Conservation (phyloP, 140 eudicot genomes). For the Flaveria floridana region DNA sequence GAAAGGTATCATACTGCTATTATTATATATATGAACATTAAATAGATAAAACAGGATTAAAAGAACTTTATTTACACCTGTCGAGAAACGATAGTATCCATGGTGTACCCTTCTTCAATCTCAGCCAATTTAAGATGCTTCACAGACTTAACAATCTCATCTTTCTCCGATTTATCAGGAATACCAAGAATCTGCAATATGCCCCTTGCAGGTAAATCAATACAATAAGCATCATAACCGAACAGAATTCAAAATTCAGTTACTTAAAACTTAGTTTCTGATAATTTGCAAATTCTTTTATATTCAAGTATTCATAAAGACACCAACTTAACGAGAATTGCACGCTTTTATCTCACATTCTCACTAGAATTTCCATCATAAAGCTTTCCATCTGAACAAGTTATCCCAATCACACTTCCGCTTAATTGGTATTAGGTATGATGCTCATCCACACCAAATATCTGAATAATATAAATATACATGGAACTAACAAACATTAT, state of each 20-base stretch:
- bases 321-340: neutral
- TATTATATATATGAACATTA: no score
- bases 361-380: no score
- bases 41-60: neutral
- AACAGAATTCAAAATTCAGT: neutral
- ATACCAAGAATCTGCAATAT: conserved; percentile 79
- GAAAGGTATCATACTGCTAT: conserved; percentile 11
- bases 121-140: conserved; percentile 76
- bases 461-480: neutral
- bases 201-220: conserved; percentile 18
- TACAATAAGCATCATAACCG: conserved; percentile 2
- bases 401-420: conserved; percentile 17
- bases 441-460: neutral
- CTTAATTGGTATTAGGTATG: neutral
- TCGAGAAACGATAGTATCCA: conserved; percentile 72
- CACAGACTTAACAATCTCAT: conserved; percentile 87
- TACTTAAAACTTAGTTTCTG: neutral
- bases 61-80: conserved; percentile 46
- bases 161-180: conserved; percentile 81
- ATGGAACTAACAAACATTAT: neutral
- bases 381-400: neutral
- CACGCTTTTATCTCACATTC: conserved; percentile 3
- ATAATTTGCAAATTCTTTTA: neutral
- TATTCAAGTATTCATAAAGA: neutral
- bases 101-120: conserved; percentile 89